Evolutionary conservation across 306 rosid genomes (phyloP), one percentile per base, ranked within the genome.

Genomic region (Glycine soja): DNA sequence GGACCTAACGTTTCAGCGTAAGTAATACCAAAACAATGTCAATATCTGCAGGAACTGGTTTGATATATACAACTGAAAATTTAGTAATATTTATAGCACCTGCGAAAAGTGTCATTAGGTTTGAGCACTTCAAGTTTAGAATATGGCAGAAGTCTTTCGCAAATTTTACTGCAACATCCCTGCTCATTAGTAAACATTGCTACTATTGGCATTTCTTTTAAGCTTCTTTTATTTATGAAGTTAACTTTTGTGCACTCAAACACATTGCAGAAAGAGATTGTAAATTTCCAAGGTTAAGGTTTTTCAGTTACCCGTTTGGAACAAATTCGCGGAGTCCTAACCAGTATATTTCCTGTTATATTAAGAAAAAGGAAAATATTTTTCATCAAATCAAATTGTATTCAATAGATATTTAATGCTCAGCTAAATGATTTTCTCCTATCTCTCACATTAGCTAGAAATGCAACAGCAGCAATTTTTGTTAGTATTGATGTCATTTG

Each of bases 41-140:
- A 59, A 59, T 10, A 30, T 59, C 66, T 24, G 66, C 66, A 58
- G 64, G 64, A 58, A 19, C 36, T 13, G 8, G 2, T 24, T 10
- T 59, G n/a, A 24, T 10, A 59, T 11, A 19, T 14, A 51, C 7
- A 36, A 4, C 4, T 70, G 65, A 75, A n/a, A 70, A 59, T 9
- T 14, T 10, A 24, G 66, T 9, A 59, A 59, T 10, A 30, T 59
- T 24, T 59, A 46, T 14, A 45, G 32, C 79, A 94, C 98, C 97
- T 75, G 96, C 90, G 83, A 91, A 82, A 75, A 87, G 2, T 9
- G 84, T 75, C 59, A 92, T 12, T 65, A 92, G 59, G 30, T 92
- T 15, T 67, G 89, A 47, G 74, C 98, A 94, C 73, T 91, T 64
- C 46, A 86, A 52, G 0, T 81, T 72, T 38, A 92, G 93, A 65